Conservation (phyloP, 2,329 filamentous ascomycete genomes). For the Trichoderma atrobrunneum region DNA sequence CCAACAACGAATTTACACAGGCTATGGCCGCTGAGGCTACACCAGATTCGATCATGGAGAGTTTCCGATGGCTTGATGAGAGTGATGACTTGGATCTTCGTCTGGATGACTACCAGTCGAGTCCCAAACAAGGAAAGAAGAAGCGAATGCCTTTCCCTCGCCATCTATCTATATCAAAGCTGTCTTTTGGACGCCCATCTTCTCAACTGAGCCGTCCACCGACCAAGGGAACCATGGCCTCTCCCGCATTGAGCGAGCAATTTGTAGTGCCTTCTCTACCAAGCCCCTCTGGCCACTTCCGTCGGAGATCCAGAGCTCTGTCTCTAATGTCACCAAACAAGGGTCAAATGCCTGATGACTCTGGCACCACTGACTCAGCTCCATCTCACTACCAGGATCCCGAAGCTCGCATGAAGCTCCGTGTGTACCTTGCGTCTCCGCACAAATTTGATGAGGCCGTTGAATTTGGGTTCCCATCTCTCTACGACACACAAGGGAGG, state of each 20-base stretch:
- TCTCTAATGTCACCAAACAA: slow-evolving; percentile 51
- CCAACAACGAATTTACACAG: slow-evolving; percentile 22
- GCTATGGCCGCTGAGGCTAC: slow-evolving; percentile 29
- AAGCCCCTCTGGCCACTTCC: slow-evolving; percentile 37
- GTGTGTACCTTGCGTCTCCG: slow-evolving; percentile 81
- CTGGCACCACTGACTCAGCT: slow-evolving; percentile 57
- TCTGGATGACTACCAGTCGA: slow-evolving; percentile 68
- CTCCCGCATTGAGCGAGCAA: slow-evolving; percentile 28
- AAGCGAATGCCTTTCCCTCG: slow-evolving; percentile 63
- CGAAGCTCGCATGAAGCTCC: slow-evolving; percentile 79
- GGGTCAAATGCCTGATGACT: slow-evolving; percentile 32
- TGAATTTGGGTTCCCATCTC: slow-evolving; percentile 84
- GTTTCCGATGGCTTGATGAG: slow-evolving; percentile 71
- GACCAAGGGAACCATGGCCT: slow-evolving; percentile 40
- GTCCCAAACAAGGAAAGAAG: slow-evolving; percentile 40
- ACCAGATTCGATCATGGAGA: slow-evolving; percentile 60
- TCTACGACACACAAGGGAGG: slow-evolving; percentile 41
- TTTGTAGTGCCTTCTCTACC: slow-evolving; percentile 24
- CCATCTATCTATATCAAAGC: slow-evolving; percentile 67
- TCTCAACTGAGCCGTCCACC: slow-evolving; percentile 48
- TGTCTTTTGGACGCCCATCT: slow-evolving; percentile 57
- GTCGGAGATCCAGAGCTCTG: slow-evolving; percentile 53
- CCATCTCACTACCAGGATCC: slow-evolving; percentile 88
- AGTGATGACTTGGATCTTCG: slow-evolving; percentile 68
- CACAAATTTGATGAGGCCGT: slow-evolving; percentile 96